A percentile compares a stretch with the other conserved stretches of the same genome.
Evolutionary conservation across 768 basidiomycete species (phyloP).

Genomic region (Cubamyces lactineus): DNA sequence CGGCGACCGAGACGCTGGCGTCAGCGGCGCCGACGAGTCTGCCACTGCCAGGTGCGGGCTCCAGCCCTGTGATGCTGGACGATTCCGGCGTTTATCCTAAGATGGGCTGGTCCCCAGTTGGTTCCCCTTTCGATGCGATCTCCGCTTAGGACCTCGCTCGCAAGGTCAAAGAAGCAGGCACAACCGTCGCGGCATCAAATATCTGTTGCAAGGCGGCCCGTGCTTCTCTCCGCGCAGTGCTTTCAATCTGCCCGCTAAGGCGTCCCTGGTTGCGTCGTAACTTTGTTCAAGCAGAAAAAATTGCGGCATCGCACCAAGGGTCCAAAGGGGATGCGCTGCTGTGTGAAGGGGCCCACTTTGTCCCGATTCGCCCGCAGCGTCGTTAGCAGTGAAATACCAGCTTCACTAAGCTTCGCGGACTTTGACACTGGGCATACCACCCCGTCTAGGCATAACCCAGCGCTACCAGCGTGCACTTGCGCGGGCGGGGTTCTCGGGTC

Average conservation of each 20-base stretch:
- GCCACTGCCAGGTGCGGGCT: neutral
- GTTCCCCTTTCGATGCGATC: slow-evolving; percentile 12
- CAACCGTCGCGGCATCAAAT: slow-evolving; percentile 19
- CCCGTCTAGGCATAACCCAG: slow-evolving; percentile 7
- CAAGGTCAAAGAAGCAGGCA: slow-evolving; percentile 13
- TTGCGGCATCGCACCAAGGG: neutral
- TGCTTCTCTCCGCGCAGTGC: slow-evolving; percentile 10
- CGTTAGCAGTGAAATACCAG: neutral
- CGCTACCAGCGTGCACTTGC: neutral
- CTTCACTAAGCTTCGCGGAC: slow-evolving; percentile 2
- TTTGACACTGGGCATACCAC: neutral
- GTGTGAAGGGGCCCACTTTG: neutral
- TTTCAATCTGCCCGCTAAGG: neutral
- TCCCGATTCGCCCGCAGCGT: slow-evolving; percentile 1
- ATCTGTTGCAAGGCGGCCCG: neutral
- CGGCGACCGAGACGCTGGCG: neutral
- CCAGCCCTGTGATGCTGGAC: slow-evolving; percentile 1
- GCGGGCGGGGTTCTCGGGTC: slow-evolving; percentile 17
- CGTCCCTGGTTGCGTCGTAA: slow-evolving; percentile 14
- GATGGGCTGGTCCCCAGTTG: slow-evolving; percentile 4
- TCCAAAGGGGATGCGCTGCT: neutral
- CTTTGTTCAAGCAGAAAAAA: slow-evolving; percentile 8
- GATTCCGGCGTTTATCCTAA: slow-evolving; percentile 18
- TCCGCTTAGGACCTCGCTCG: slow-evolving; percentile 3
- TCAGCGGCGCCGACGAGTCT: slow-evolving; percentile 2